A percentile compares a stretch with the other conserved stretches of the same genome.
Evolutionary conservation across 495 filamentous ascomycete species (phyloP).

Genomic region (Talaromyces borbonicus): DNA sequence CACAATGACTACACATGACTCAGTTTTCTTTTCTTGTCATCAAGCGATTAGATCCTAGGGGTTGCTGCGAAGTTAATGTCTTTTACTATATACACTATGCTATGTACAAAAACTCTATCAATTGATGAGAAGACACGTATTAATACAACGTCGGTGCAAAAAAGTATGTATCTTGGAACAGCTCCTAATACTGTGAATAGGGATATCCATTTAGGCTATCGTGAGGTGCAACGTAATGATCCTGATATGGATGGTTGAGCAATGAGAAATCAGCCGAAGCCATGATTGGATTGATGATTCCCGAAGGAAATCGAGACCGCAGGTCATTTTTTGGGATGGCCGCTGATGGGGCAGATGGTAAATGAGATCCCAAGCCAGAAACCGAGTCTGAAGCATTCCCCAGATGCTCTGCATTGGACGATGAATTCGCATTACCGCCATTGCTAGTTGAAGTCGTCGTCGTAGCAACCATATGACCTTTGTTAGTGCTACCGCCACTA

Average conservation of each 20-base stretch:
- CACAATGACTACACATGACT: too few relatives aligned
- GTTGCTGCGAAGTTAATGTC: too few relatives aligned
- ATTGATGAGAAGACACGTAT: too few relatives aligned
- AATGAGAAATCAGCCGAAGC: constrained; percentile 59
- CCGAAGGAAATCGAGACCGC: constrained; percentile 25
- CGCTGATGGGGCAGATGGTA: constrained; percentile 10
- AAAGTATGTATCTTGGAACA: background rate
- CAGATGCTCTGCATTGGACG: too few relatives aligned
- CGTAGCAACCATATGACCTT: background rate
- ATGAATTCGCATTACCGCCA: too few relatives aligned
- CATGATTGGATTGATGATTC: constrained; percentile 55
- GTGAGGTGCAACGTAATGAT: constrained; percentile 44
- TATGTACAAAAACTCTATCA: too few relatives aligned
- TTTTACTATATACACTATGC: too few relatives aligned
- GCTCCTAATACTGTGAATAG: constrained; percentile 8
- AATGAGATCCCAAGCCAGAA: background rate
- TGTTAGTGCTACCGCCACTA: background rate
- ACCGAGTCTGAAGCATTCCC: background rate
- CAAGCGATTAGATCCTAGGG: too few relatives aligned
- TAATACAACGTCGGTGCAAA: too few relatives aligned
- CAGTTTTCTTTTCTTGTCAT: too few relatives aligned
- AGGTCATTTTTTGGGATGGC: constrained; percentile 12
- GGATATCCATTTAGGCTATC: constrained; percentile 16
- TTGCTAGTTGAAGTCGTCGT: constrained; percentile 15
- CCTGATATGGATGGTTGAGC: constrained; percentile 68